Evolutionary conservation across 768 basidiomycete species (phyloP), one percentile per base, ranked within the genome.

Genomic region (Naganishia antarctica): DNA sequence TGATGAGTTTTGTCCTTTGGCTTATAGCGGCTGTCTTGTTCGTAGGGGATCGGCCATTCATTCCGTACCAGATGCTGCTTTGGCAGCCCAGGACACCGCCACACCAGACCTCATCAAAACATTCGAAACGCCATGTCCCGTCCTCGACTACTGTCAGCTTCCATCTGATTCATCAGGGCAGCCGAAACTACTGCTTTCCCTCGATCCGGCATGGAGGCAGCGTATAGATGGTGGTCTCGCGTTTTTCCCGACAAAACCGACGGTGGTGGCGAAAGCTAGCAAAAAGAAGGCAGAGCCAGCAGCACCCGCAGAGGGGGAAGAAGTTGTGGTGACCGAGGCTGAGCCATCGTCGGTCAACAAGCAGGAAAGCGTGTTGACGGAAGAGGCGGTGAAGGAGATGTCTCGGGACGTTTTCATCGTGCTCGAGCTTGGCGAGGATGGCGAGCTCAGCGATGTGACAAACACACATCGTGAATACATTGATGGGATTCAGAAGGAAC

Each of bases 181-280:
- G 9, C 34, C 31, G 21, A 32, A 66, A 21, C 28, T 77, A 0
- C 58, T 75, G 16, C 26, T 77, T 3, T 70, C 72, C 6, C 62
- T 73, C 21, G 74, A 77, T 50, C 70, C 72, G 18, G 70, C 74
- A 44, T 77, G 73, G 73, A 51, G 62, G 41, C 45, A 67, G 6
- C 61, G 66, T 12, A 21, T 58, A 11, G 66, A 67, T 31, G 66
- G 66, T 5, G 66, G 61, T 4, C 28, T 21, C 12, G 32, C 59
- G 34, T 67, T 62, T 51, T 49, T 63, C 41, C 65, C 60, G 26
- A 37, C 57, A n/a, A 34, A 50, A 13, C 51, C 23, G 5, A n/a
- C 25, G 41, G 60, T 13, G 61, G 63, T 46, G 31, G 31, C 44
- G 61, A 67, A 21, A 60, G 53, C 7, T 16, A 49, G 25, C 43